Evolutionary conservation across 345 rosid genomes (phyloP), one percentile per base, ranked within the genome.

Genomic region (Linum tenue): DNA sequence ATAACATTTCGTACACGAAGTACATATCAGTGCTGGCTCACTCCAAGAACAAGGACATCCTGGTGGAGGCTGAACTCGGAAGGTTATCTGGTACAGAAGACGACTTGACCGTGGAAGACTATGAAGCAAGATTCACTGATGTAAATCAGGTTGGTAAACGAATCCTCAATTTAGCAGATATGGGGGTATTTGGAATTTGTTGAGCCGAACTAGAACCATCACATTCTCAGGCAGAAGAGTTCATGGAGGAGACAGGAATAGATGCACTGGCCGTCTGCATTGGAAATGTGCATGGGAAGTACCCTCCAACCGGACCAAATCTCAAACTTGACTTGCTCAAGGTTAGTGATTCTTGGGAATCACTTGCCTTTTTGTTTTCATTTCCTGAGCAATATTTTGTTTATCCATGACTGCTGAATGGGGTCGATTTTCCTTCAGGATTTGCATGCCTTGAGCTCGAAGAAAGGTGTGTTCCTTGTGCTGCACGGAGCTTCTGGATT

Each of bases 401-500:
- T 56, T 56, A n/a, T 5, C 35, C 37, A 57, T 57, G 60, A 31
- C 31, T 22, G 31, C 31, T 22, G 31, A 22, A 22, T 22, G 31
- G 31, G 31, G 31, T 22, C 31, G 31, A 22, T 22, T 22, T 22
- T 17, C 12, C 40, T 66, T 37, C 71, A 92, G 98, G 89, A 90
- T 66, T 73, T 92, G 58, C 79, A 80, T 68, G 70, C 59, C 55
- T 68, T 86, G 78, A 71, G 90, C 67, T 85, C 82, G 1, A 90
- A 81, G 89, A 92, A 85, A 68, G 86, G 91, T 14, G 91, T 90
- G 59, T 71, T 83, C 64, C 83, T 92, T 75, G 97, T 92, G 59
- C 88, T 92, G 58, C 98, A 90, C n/a, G 97, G 97, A 71, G 98
- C 98, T 67, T 92, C 98, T 7, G 98, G 97, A 65, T 74, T 92